A percentile compares a stretch with the other conserved stretches of the same genome.
phyloP scores from a whole-genome alignment of 768 basidiomycete genomes.

The Mycena maculata region DNA sequence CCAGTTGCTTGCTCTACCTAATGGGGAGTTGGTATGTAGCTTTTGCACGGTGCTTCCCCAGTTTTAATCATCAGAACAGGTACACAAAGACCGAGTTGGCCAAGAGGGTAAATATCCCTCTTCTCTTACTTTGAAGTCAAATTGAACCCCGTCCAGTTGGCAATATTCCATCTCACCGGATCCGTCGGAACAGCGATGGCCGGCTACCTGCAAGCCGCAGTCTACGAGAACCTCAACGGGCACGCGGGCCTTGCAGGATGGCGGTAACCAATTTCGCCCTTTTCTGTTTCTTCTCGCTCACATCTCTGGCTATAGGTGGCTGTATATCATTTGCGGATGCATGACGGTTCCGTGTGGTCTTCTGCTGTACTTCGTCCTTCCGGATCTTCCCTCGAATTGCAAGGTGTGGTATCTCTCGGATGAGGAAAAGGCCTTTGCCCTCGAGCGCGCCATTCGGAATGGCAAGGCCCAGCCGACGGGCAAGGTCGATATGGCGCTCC shows the following conservation, averaged over 20 bases:
- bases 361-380: constrained; percentile 36
- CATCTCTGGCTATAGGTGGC: constrained; percentile 30
- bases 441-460: constrained; percentile 34
- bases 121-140: neutral
- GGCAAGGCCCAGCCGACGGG: constrained; percentile 38
- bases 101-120: constrained; percentile 28
- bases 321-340: constrained; percentile 41
- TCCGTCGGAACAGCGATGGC: constrained; percentile 41
- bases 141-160: constrained; percentile 11
- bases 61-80: neutral
- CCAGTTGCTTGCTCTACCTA: constrained; percentile 31
- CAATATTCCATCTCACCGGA: constrained; percentile 41
- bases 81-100: constrained; percentile 40
- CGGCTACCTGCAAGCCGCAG: constrained; percentile 41
- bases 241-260: constrained; percentile 39
- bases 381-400: constrained; percentile 40
- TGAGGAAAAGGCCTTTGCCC: constrained; percentile 39
- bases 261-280: constrained; percentile 26
- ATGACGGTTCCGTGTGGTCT: constrained; percentile 42
- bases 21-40: constrained; percentile 41
- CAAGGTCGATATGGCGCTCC: constrained; percentile 34
- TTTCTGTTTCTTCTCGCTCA: neutral
- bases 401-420: constrained; percentile 40
- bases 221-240: constrained; percentile 39
- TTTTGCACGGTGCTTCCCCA: neutral